These are phyloP conservation scores for Hypoxylon sp. DNA, from an alignment of 2,329 filamentous ascomycete genomes.

Conservation along the genomic window DNA sequence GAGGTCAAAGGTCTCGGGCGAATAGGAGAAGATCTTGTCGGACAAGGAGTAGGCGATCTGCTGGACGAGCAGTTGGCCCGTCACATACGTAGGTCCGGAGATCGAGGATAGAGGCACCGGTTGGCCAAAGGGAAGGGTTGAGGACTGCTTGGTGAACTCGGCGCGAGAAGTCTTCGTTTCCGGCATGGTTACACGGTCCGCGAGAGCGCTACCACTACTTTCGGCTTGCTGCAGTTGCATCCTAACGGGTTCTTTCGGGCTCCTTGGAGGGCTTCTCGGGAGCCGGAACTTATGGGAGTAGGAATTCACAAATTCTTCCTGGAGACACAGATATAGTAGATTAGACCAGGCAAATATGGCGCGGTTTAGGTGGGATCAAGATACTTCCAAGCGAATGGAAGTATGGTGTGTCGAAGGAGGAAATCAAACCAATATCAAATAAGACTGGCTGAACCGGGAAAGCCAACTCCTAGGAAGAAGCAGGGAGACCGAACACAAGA, in stretches of 20 bases:
- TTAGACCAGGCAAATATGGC: conserved; percentile 33
- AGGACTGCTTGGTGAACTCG: conserved; percentile 62
- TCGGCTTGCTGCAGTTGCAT: conserved; percentile 59
- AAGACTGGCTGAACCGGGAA: conserved; percentile 11
- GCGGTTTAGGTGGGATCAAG: conserved; percentile 14
- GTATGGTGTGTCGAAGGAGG: conserved; percentile 11
- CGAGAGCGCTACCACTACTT: conserved; percentile 53
- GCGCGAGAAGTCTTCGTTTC: conserved; percentile 52
- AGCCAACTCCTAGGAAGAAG: conserved; percentile 8
- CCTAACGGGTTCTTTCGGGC: conserved; percentile 33
- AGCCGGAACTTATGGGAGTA: conserved; percentile 35
- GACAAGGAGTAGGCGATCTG: conserved; percentile 96
- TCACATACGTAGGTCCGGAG: conserved; percentile 90
- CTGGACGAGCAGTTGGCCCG: conserved; percentile 92
- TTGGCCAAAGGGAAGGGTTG: conserved; percentile 71
- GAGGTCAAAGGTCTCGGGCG: conserved; percentile 91
- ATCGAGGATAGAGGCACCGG: conserved; percentile 72
- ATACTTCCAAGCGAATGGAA: conserved; percentile 24
- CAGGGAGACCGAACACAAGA: conserved; percentile 13
- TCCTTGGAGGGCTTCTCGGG: conserved; percentile 31
- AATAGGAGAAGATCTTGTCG: conserved; percentile 98
- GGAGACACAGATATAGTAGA: conserved; percentile 35
- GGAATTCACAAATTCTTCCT: conserved; percentile 36
- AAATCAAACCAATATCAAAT: conserved; percentile 30
- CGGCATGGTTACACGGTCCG: conserved; percentile 52